Evolutionary conservation across 306 rosid species (phyloP), one percentile per base, ranked within the genome.

Genomic region (Inga oerstediana): DNA sequence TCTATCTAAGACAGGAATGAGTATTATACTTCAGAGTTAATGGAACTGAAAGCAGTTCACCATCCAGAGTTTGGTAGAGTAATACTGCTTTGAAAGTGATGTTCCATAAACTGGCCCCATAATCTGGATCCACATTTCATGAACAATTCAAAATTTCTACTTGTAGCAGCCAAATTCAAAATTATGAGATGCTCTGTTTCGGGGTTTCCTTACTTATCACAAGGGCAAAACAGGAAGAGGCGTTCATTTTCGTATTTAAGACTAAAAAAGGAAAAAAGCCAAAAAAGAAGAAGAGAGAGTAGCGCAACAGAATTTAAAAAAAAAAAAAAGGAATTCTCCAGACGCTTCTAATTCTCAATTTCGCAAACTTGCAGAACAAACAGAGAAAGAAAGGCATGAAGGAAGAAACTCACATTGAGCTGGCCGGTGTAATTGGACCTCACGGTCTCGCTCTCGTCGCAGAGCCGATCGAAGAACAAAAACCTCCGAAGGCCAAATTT

Each of bases 391-490:
- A 20, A 43, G 37, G 71, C 17, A 68, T 3, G 27, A 8, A 45
- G 9, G 10, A 9, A 71, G 35, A 12, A 64, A 84, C 98, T 81
- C 35, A 94, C 99, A 74, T 93, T 85, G 80, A 96, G 92, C 48
- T 93, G 92, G 0, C 66, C 85, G 19, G 94, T 93, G 82, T 96
- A 96, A 20, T 93, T 90, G 32, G 5, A 69, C 37, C 98, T 78
- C 5, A 94, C 94, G 2, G 85, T 84, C 72, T 94, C 97, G 88
- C 99, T 96, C 34, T 94, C 98, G 17, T 96, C 87, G 68, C 92
- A 90, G 7, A 92, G 98, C 89, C 90, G 92, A 51, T 91, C 97
- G 17, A 94, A 86, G 91, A 96, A 96, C 85, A 96, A 80, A 83
- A 94, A 96, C 74, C 94, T 86, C 14, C 94, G 80, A 1, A 96